Base-by-base conservation (phyloP, 2,329 filamentous ascomycete species). In the Sclerotinia spermophila region DNA sequence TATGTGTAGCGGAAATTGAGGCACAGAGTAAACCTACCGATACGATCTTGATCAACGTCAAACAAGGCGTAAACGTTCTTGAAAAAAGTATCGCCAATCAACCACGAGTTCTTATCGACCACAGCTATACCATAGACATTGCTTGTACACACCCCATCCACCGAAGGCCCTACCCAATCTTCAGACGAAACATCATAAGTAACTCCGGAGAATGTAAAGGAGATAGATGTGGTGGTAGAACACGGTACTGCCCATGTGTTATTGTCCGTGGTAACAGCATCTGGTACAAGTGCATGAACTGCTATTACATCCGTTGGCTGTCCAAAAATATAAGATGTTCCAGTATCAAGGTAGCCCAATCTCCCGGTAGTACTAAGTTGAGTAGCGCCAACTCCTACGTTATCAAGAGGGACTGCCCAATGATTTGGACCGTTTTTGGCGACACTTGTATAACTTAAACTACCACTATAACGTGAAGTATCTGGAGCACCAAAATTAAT, bases 21-120 rank as follows among this genome's bases (percentile, higher is more conserved):
- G n/a, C 30, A 17, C 24, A 30, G 17, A 33, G 30, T 11, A 42
- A 6, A 79, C 83, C 78, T 79, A 86, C 90, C 91, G 74, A 94
- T 87, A 67, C 85, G 86, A 58, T 80, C 81, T 74, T 88, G 78
- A 73, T 95, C 93, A 68, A 87, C 87, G 79, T 97, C 94, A 79
- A 96, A 97, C 35, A 96, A 90, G 1, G 88, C 84, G 78, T 97
- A 97, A 24, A 97, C 93, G 75, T 96, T 97, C 82, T 96, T 97
- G 72, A 97, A 81, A 76, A 97, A 97, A 0, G 91, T 87, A 74
- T 94, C 93, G 2, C 94, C 94, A 1, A 97, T 81, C n/a, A 97
- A 84, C 93, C 93, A 97, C 75, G 83, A 73, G n/a, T 70, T 75
- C 19, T 21, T 58, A 21, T 73, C 84, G 61, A 93, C 89, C 21